These are phyloP conservation scores for Strobilomyces dryophilus DNA, from an alignment of 768 basidiomycete species.

Conservation along the genomic window DNA sequence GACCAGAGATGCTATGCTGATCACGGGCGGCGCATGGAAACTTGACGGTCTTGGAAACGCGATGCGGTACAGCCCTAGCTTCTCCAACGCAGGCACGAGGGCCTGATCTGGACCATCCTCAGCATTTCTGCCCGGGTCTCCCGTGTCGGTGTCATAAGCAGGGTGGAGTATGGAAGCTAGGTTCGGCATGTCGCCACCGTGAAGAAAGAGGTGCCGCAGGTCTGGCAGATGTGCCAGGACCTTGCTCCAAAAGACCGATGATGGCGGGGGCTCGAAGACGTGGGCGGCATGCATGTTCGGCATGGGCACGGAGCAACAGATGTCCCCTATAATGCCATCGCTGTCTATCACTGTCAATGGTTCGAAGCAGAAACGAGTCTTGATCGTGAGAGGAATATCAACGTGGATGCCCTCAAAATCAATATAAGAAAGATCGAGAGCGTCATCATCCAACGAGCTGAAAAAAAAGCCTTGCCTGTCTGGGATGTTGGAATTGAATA, in stretches of 20 bases:
- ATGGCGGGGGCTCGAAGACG: background rate
- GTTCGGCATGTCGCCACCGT: background rate
- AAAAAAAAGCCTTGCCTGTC: background rate
- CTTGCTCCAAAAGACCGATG: slow-evolving; percentile 1
- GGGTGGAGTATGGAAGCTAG: background rate
- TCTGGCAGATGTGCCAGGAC: background rate
- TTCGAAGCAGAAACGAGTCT: no score
- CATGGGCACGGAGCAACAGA: background rate
- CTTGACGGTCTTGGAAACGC: no score
- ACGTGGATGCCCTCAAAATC: no score
- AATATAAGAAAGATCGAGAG: no score
- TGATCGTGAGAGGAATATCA: background rate
- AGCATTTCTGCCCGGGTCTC: no score
- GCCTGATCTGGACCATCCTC: no score
- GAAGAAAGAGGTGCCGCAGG: slow-evolving; percentile 1
- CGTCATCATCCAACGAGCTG: background rate
- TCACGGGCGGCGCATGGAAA: no score
- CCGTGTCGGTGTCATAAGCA: no score
- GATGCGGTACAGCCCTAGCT: background rate
- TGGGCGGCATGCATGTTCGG: background rate
- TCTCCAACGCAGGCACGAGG: background rate
- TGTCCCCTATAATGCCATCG: background rate
- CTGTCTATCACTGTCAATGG: no score
- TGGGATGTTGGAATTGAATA: background rate
- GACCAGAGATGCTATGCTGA: background rate